Evolutionary conservation across 208 protist species (phyloP), one percentile per base, ranked within the genome.

Genomic region (Acanthamoeba healyi): DNA sequence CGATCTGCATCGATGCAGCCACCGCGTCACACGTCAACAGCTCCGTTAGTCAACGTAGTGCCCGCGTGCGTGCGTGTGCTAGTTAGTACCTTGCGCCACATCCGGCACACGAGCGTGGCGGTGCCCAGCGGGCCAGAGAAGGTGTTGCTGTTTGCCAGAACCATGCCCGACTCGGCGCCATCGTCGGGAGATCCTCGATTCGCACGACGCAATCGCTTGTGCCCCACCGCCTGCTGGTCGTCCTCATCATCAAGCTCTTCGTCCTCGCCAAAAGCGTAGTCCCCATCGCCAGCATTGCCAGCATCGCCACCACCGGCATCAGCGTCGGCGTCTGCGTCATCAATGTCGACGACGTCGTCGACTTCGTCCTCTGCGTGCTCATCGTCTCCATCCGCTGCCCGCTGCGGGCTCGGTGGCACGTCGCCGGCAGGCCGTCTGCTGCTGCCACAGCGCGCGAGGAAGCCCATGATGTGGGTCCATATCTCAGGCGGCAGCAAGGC

Each of bases 391-490:
- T 2, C 51, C 51, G 12, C 54, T 61, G 61, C 61, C 49, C 10
- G 49, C 49, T 54, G 49, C 49, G 15, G 6, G 49, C 10, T 54
- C 10, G 61, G 29, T 70, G 61, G 61, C 61, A 34, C 61, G n/a
- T 70, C 14, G 26, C 29, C 61, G 61, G 7, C n/a, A 12, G 14
- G 22, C 61, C 61, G 22, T 29, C 49, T 67, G 61, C 3, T 17
- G 61, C n/a, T 10, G 61, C 22, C 61, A 44, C n/a, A 82, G 14
- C 26, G 74, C 34, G 34, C 40, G 15, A 86, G 24, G 44, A 29
- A 86, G 44, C 44, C 7, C 22, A 86, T 19, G 7, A 86, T 86
- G 77, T 86, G 77, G 12, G 77, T 86, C 77, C 77, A 86, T 29
- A 86, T 86, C 34, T 86, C 77, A n/a, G 77, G 77, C 44, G 77